Percentiles rank a stretch among this genome's conserved stretches.
Evolutionary conservation across 228 moss, liverwort and hornwort species (phyloP).

Genomic region (Sphagnum magellanicum): DNA sequence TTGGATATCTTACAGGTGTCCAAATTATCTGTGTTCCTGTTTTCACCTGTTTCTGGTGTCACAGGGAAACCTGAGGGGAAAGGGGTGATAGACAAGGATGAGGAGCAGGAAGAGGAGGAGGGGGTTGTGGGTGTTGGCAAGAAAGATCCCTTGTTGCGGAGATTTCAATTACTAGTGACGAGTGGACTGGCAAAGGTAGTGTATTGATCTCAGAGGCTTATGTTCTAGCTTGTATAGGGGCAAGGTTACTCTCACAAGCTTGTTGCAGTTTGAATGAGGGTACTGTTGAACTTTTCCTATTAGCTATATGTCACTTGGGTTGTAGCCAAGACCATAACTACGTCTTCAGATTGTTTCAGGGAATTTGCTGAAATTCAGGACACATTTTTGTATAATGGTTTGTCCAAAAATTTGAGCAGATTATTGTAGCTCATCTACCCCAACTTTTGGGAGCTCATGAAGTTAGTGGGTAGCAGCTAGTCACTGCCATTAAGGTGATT

Average conservation of each 20-base stretch:
- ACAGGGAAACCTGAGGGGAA: neutral
- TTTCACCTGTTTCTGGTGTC: neutral
- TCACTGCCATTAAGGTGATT: no score
- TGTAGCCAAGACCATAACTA: neutral
- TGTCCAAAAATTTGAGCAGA: no score
- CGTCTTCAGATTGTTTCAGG: neutral
- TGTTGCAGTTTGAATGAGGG: neutral
- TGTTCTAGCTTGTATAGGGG: neutral
- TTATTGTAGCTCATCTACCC: no score
- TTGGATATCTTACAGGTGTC: constrained; percentile 6
- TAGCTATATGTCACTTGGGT: neutral
- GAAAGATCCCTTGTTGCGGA: constrained; percentile 74
- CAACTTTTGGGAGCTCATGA: no score
- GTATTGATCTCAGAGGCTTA: neutral
- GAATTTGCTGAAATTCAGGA: no score
- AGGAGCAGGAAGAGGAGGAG: constrained; percentile 28
- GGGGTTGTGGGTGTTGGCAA: constrained; percentile 56
- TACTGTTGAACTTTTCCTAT: neutral
- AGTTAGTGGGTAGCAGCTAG: no score
- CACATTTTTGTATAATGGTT: no score
- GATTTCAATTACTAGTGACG: constrained; percentile 62
- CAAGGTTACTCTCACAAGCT: neutral
- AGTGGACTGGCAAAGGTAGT: constrained; percentile 84
- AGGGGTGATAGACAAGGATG: constrained; percentile 39
- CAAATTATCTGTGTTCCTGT: constrained; percentile 15